Percentiles rank a stretch among this genome's conserved stretches.
These are phyloP conservation scores for Nannochloropsis salina DNA, from an alignment of 108 stramenopile species.

Conservation along the genomic window DNA sequence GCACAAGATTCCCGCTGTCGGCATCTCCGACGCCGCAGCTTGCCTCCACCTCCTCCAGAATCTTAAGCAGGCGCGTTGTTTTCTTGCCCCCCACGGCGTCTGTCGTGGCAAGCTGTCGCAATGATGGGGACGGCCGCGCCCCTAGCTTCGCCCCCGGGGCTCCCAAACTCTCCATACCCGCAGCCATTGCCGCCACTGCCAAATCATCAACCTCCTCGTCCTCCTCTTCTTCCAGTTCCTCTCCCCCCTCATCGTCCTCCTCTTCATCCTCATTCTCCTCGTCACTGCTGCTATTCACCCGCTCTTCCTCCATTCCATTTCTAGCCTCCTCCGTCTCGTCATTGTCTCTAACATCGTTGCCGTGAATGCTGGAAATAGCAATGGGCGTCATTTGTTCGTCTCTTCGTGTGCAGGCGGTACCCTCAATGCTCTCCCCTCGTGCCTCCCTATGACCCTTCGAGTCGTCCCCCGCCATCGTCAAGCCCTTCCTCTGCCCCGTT, in stretches of 20 bases:
- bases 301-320: too few relatives aligned
- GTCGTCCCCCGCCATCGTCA: too few relatives aligned
- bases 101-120: not conserved
- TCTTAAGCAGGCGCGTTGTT: not conserved
- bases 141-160: not conserved
- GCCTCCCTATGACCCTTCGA: too few relatives aligned
- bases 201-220: not conserved
- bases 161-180: not conserved
- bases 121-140: not conserved
- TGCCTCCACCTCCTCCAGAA: constrained; percentile 9
- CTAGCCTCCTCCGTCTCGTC: not conserved
- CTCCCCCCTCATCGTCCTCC: not conserved
- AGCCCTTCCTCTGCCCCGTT: too few relatives aligned
- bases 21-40: not conserved
- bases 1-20: not conserved
- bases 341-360: not conserved
- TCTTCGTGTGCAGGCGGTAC: too few relatives aligned
- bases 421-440: too few relatives aligned
- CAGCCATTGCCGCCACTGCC: constrained; percentile 5
- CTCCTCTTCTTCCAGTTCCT: not conserved
- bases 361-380: not conserved
- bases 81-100: not conserved
- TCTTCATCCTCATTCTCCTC: not conserved
- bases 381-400: too few relatives aligned
- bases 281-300: too few relatives aligned